Evolutionary conservation across 2,329 filamentous ascomycete species (phyloP), one percentile per base, ranked within the genome.

Genomic region (Exophiala mesophila): DNA sequence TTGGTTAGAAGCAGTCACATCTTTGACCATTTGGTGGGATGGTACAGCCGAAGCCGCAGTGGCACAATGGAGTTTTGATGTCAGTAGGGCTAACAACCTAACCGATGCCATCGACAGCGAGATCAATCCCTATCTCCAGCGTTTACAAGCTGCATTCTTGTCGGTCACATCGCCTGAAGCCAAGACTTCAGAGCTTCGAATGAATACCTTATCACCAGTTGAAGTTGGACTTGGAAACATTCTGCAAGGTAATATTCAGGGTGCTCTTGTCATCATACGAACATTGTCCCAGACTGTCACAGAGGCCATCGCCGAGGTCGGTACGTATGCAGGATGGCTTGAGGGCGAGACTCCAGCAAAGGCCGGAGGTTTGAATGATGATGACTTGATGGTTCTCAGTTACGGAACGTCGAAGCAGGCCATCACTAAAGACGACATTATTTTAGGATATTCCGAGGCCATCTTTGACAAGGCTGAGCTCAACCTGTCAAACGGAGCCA

Each of bases 21-120:
- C 83, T 2, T 69, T 97, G 36, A 82, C 89, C 21, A 82, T 85
- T 4, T 97, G 90, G 90, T 95, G 89, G 88, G 83, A 94, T 59
- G 87, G 92, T 47, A 77, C 78, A n/a, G 77, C 80, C 46, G 74
- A 81, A 7, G 69, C 72, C 10, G 66, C 69, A 1, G 53, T 64
- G 19, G 52, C 62, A 1, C 58, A 63, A 26, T 66, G 63, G 38
- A 71, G 63, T 50, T 60, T 73, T 21, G 63, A 63, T 37, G 63
- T 61, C n/a, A 71, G 65, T 45, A 65, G 68, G 41, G 67, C 64
- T 24, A 65, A 66, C 9, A 48, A 68, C 36, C 16, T 36, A 26
- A 33, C 40, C 18, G 33, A 35, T 16, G 44, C 42, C 15, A 38
- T 61, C 59, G 46, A 60, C 55, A 34, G 59, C 59, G 15, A 63